A percentile compares a stretch with the other conserved stretches of the same genome.
These are phyloP conservation scores for Trapa incisa DNA, from an alignment of 345 rosid genomes.

Conservation along the genomic window DNA sequence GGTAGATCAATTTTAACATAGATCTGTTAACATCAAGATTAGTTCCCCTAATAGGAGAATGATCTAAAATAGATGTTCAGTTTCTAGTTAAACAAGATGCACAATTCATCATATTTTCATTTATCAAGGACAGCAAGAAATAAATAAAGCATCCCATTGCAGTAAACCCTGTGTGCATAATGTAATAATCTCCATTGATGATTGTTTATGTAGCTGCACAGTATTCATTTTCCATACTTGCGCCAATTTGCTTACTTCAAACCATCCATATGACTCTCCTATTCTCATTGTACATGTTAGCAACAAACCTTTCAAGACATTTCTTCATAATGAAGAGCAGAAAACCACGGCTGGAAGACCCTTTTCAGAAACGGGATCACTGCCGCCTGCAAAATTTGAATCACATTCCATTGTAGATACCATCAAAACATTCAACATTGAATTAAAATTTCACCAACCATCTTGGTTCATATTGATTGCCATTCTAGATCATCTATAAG, in stretches of 20 bases:
- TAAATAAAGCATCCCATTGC: background rate
- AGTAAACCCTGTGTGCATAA: background rate
- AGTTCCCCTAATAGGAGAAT: conserved; percentile 4
- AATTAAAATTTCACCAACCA: too few species aligned
- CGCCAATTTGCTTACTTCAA: background rate
- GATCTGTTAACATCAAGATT: background rate
- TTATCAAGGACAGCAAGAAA: background rate
- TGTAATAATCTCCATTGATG: background rate
- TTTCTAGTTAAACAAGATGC: background rate
- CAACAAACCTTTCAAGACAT: background rate
- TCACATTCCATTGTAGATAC: too few species aligned
- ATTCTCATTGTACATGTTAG: background rate
- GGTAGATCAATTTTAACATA: conserved; percentile 1
- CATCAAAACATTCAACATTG: too few species aligned
- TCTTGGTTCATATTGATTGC: too few species aligned
- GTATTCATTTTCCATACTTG: background rate
- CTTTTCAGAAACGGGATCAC: background rate
- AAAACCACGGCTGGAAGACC: background rate
- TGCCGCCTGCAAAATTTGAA: too few species aligned
- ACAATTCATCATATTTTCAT: background rate
- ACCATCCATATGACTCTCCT: too few species aligned
- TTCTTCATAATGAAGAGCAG: background rate
- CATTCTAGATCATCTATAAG: too few species aligned
- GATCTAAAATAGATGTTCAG: background rate
- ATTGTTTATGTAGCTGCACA: background rate